Conservation (phyloP, 2,329 filamentous ascomycete genomes). For the Cytospora mali region DNA sequence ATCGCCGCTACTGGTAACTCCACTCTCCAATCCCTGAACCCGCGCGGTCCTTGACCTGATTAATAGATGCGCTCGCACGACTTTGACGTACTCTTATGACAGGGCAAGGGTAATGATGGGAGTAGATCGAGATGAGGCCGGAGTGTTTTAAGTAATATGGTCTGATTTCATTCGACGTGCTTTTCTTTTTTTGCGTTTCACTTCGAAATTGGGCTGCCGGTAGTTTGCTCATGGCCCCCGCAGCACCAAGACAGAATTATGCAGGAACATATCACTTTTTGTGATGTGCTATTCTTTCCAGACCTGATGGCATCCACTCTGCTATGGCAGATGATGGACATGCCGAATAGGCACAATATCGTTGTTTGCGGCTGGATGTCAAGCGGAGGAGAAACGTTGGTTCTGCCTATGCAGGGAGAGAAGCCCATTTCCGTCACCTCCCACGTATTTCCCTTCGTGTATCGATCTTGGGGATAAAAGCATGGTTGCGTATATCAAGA, state of each 20-base stretch:
- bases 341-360: not conserved
- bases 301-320: not conserved
- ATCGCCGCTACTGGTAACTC: constrained; percentile 53
- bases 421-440: not conserved
- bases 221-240: not conserved
- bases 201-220: not conserved
- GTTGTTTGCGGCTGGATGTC: not conserved
- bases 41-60: constrained; percentile 31
- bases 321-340: not conserved
- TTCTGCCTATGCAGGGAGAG: not conserved
- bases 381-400: not conserved
- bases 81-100: constrained; percentile 16
- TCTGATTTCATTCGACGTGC: constrained; percentile 2
- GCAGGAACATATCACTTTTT: not conserved
- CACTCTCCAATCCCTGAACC: constrained; percentile 26
- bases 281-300: not conserved
- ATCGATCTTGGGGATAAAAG: constrained; percentile 18
- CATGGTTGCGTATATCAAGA: constrained; percentile 14
- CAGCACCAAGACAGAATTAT: not conserved
- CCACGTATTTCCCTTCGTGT: constrained; percentile 2
- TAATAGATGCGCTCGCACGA: constrained; percentile 26
- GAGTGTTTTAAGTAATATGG: constrained; percentile 8
- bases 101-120: constrained; percentile 22
- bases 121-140: constrained; percentile 1
- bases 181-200: not conserved